These are phyloP conservation scores for Podospora bellae-mahoneyi DNA, from an alignment of 495 filamentous ascomycete species.

Conservation along the genomic window DNA sequence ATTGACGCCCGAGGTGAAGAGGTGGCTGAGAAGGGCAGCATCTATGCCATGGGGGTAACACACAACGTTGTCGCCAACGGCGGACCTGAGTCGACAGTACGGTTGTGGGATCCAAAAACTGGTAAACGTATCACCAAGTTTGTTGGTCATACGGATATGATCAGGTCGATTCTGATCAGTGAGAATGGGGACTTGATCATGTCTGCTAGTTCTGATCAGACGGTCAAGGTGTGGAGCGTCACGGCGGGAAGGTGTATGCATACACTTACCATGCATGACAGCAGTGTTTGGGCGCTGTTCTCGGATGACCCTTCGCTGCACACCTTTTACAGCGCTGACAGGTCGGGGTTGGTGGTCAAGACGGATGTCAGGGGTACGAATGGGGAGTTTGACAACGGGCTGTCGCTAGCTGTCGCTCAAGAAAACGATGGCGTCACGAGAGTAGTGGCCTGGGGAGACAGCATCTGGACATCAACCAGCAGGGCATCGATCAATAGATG, in stretches of 20 bases:
- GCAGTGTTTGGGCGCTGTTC: slow-evolving; percentile 94
- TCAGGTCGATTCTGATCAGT: slow-evolving; percentile 86
- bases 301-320: slow-evolving; percentile 81
- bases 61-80: slow-evolving; percentile 79
- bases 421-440: slow-evolving; percentile 89
- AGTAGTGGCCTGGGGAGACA: slow-evolving; percentile 71
- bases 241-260: slow-evolving; percentile 94
- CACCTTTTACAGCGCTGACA: slow-evolving; percentile 90
- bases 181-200: slow-evolving; percentile 85
- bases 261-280: slow-evolving; percentile 97
- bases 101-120: slow-evolving; percentile 87
- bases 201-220: slow-evolving; percentile 94
- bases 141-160: slow-evolving; percentile 95
- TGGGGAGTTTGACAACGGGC: slow-evolving; percentile 80
- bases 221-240: slow-evolving; percentile 95
- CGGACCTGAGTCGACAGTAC: slow-evolving; percentile 88
- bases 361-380: slow-evolving; percentile 73
- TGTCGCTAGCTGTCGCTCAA: slow-evolving; percentile 82
- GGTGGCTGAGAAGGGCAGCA: slow-evolving; percentile 82
- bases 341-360: slow-evolving; percentile 88
- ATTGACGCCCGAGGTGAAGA: slow-evolving; percentile 81
- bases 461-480: slow-evolving; percentile 91
- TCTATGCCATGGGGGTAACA: slow-evolving; percentile 81
- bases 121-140: slow-evolving; percentile 93
- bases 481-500: slow-evolving; percentile 95